Percentiles rank a stretch among this genome's conserved stretches.
These are phyloP conservation scores for Lactuca sativa DNA, from an alignment of 129 eudicot species.

Conservation along the genomic window DNA sequence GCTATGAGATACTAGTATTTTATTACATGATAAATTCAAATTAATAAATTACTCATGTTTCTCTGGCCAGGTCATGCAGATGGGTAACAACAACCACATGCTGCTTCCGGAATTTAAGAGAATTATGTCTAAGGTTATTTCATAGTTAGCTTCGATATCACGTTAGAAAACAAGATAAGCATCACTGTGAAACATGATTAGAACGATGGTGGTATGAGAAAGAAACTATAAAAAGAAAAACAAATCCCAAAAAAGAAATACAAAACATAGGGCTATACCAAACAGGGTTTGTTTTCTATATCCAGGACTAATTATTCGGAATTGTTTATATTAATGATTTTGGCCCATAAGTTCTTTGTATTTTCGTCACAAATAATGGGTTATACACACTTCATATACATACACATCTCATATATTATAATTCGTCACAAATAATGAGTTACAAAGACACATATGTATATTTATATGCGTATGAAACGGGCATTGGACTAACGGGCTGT, in stretches of 20 bases:
- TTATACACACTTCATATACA: no score
- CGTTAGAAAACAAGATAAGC: constrained; percentile 24
- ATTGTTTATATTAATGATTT: no score
- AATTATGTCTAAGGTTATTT: constrained; percentile 24
- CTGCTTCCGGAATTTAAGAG: constrained; percentile 28
- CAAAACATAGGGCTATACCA: not conserved
- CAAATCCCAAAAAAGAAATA: not conserved
- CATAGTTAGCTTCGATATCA: constrained; percentile 23
- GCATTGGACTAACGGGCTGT: no score
- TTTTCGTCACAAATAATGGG: no score
- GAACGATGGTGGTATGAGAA: not conserved
- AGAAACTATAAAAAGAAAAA: not conserved
- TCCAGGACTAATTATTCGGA: no score
- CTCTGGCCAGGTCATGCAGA: constrained; percentile 23
- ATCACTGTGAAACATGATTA: constrained; percentile 25
- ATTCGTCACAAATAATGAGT: no score
- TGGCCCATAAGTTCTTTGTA: no score
- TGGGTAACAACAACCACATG: constrained; percentile 37
- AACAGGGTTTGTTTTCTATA: no score
- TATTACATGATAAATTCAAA: not conserved
- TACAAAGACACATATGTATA: no score
- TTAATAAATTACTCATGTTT: constrained; percentile 11
- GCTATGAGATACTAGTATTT: constrained; percentile 3
- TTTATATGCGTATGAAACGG: no score
- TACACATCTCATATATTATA: no score